phyloP scores from a whole-genome alignment of 2,329 filamentous ascomycete genomes.

The Rhynchosporium graminicola region DNA sequence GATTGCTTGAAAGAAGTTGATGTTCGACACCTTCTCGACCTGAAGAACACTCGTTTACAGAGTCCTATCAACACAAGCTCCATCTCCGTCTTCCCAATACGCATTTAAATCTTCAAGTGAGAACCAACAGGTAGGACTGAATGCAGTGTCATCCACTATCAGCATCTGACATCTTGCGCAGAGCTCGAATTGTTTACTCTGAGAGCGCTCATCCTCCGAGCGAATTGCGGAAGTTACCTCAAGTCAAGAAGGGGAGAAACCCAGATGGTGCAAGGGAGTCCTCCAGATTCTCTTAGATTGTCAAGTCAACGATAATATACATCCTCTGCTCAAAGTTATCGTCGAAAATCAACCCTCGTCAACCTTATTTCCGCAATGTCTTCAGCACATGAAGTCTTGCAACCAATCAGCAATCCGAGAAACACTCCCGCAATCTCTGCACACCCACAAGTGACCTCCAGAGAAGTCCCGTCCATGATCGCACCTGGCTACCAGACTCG shows the following conservation, averaged over 20 bases:
- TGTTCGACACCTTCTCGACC: not conserved
- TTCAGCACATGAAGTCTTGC: not conserved
- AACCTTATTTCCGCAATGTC: not conserved
- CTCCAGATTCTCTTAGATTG: not conserved
- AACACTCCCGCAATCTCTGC: not conserved
- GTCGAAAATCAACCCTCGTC: not conserved
- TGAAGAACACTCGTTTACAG: not conserved
- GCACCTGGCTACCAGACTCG: not conserved
- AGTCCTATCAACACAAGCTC: not conserved
- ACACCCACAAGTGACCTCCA: not conserved
- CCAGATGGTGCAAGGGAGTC: not conserved
- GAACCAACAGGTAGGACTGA: conserved; percentile 3
- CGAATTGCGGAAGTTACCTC: not conserved
- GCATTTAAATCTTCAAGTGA: not conserved
- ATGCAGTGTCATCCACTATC: not conserved
- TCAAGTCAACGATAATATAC: not conserved
- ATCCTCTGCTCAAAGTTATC: not conserved
- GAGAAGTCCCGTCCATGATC: not conserved
- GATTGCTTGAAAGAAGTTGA: not conserved
- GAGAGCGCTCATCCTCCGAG: not conserved
- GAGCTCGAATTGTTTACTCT: not conserved
- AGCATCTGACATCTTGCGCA: not conserved
- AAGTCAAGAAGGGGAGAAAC: not conserved
- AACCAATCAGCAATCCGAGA: not conserved
- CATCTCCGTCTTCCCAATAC: not conserved